These are phyloP conservation scores for Thinopyrum elongatum DNA, from an alignment of 176 grass and related monocot genomes.

Conservation along the genomic window DNA sequence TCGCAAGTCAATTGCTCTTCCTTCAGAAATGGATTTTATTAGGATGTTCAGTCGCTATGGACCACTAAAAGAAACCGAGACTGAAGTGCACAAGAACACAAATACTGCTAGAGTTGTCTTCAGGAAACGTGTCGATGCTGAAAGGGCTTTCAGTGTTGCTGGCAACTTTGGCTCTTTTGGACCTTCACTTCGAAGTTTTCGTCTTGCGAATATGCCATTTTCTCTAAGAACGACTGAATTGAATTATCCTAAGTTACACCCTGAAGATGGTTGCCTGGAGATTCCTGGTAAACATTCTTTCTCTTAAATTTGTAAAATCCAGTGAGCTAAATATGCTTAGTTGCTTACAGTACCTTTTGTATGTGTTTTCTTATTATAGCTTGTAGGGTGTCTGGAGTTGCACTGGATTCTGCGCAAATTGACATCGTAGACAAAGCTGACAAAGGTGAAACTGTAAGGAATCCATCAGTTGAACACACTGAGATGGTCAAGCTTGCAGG, in stretches of 20 bases:
- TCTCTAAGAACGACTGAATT: background rate
- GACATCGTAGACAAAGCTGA: background rate
- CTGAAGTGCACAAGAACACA: slow-evolving; percentile 51
- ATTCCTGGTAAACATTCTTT: slow-evolving; percentile 19
- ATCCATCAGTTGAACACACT: slow-evolving; percentile 5
- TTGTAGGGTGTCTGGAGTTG: slow-evolving; percentile 3
- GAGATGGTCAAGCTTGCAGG: background rate
- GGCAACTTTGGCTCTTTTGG: slow-evolving; percentile 73
- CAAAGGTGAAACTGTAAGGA: background rate
- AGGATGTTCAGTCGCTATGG: slow-evolving; percentile 66
- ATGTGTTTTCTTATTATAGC: slow-evolving; percentile 1
- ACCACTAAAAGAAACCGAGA: slow-evolving; percentile 61
- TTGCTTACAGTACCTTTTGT: slow-evolving; percentile 13
- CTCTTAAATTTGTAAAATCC: background rate
- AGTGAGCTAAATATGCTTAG: slow-evolving; percentile 1
- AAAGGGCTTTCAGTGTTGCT: slow-evolving; percentile 60
- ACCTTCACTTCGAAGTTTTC: slow-evolving; percentile 57
- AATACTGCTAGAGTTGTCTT: slow-evolving; percentile 64
- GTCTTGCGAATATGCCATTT: slow-evolving; percentile 50
- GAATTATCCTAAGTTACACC: slow-evolving; percentile 2
- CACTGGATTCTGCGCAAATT: slow-evolving; percentile 12
- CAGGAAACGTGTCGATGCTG: slow-evolving; percentile 66
- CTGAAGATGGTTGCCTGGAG: slow-evolving; percentile 2
- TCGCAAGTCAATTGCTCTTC: slow-evolving; percentile 41
- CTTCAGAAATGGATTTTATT: slow-evolving; percentile 61